A percentile compares a stretch with the other conserved stretches of the same genome.
These are phyloP conservation scores for Coemansia sp. DNA, from an alignment of 192 early-diverging fungal genomes.

Conservation along the genomic window DNA sequence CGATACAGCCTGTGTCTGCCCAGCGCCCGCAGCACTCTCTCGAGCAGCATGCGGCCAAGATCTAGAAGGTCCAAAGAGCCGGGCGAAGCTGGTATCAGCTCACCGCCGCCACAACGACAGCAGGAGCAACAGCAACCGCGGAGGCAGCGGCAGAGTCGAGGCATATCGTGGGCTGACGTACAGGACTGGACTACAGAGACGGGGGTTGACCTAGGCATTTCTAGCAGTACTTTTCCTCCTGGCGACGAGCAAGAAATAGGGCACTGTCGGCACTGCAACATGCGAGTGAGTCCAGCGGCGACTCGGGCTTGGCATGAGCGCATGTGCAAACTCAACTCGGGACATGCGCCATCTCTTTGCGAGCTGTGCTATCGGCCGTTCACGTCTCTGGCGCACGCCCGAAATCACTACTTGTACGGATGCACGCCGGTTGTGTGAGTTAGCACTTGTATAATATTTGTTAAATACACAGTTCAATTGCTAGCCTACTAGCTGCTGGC, in stretches of 20 bases:
- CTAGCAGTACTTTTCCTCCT: background rate
- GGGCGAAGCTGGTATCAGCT: background rate
- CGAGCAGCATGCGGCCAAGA: background rate
- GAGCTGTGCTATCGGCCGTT: slow-evolving; percentile 25
- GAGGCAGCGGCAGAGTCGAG: background rate
- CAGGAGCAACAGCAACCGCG: background rate
- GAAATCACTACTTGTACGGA: slow-evolving; percentile 46
- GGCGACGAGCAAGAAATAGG: background rate
- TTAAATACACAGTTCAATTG: background rate
- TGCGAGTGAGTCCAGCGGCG: slow-evolving; percentile 25
- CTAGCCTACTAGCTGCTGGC: slow-evolving; percentile 14
- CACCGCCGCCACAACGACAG: background rate
- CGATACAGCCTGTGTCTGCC: slow-evolving; percentile 15
- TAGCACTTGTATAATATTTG: background rate
- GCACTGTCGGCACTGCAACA: slow-evolving; percentile 39
- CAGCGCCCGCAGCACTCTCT: background rate
- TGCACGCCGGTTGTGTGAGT: slow-evolving; percentile 20
- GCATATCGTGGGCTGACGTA: slow-evolving; percentile 40
- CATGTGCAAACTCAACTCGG: slow-evolving; percentile 25
- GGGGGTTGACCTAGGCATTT: background rate
- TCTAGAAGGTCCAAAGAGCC: background rate
- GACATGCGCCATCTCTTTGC: slow-evolving; percentile 9
- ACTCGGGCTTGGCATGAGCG: slow-evolving; percentile 43
- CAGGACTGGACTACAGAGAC: background rate
- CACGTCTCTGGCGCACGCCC: slow-evolving; percentile 24